These are phyloP conservation scores for Xerocomus spinulosus DNA, from an alignment of 768 basidiomycete genomes.

Conservation along the genomic window DNA sequence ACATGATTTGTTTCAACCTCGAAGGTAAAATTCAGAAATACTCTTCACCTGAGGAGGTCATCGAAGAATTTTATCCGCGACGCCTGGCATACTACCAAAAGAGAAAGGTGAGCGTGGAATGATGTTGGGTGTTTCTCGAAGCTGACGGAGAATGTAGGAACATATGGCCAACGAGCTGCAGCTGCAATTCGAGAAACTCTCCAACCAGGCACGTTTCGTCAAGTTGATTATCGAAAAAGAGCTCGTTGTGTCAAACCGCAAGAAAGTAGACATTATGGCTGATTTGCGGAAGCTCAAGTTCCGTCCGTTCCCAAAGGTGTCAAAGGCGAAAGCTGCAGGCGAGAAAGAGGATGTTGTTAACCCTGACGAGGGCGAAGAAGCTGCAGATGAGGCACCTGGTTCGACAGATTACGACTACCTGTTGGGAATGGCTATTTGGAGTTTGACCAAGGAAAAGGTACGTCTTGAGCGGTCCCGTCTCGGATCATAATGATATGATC, in stretches of 20 bases:
- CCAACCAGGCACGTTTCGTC: conserved; percentile 95
- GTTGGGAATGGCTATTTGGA: conserved; percentile 92
- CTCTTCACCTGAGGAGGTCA: conserved; percentile 79
- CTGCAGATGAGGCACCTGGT: conserved; percentile 37
- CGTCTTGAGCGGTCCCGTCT: conserved; percentile 1
- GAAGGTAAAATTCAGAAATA: conserved; percentile 97
- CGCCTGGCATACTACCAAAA: conserved; percentile 91
- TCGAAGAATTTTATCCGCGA: conserved; percentile 89
- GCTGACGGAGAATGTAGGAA: conserved; percentile 48
- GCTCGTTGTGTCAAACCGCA: conserved; percentile 79
- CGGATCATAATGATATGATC: conserved; percentile 5
- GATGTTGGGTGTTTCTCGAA: background rate
- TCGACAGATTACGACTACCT: conserved; percentile 86
- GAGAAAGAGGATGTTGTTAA: conserved; percentile 59
- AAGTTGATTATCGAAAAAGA: conserved; percentile 90
- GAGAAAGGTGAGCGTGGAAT: conserved; percentile 64
- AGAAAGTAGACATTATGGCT: conserved; percentile 77
- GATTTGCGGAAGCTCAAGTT: conserved; percentile 84
- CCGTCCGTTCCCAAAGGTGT: conserved; percentile 83
- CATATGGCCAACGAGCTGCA: conserved; percentile 80
- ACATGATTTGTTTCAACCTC: conserved; percentile 99
- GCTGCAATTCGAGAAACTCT: conserved; percentile 72
- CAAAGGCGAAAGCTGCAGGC: conserved; percentile 60
- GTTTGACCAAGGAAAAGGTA: conserved; percentile 91
- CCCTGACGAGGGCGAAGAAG: conserved; percentile 43